Percentiles rank a stretch among this genome's conserved stretches.
These are phyloP conservation scores for Lablab purpureus DNA, from an alignment of 306 rosid genomes.

Conservation along the genomic window DNA sequence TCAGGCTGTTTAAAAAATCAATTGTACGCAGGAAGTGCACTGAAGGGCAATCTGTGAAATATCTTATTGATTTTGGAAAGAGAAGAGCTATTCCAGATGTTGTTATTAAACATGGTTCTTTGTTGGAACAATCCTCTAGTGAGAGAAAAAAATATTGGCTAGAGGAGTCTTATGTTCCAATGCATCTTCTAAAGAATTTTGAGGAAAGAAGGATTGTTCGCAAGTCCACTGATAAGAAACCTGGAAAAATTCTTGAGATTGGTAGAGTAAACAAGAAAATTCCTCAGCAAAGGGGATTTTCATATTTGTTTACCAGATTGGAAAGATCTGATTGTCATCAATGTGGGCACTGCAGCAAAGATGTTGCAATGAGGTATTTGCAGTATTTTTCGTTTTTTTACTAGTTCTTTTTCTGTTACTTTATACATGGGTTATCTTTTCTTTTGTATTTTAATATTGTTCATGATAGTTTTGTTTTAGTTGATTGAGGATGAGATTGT, in stretches of 20 bases:
- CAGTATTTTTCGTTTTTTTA: slow-evolving; percentile 28
- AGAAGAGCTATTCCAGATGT: slow-evolving; percentile 85
- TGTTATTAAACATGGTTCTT: slow-evolving; percentile 70
- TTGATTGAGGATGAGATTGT: slow-evolving; percentile 12
- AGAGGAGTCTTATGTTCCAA: slow-evolving; percentile 76
- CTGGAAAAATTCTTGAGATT: slow-evolving; percentile 55
- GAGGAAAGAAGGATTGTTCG: slow-evolving; percentile 91
- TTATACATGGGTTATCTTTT: not conserved
- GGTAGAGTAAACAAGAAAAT: slow-evolving; percentile 52
- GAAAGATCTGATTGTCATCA: slow-evolving; percentile 71
- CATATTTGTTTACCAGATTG: slow-evolving; percentile 83
- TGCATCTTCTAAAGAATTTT: slow-evolving; percentile 90
- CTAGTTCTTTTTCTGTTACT: slow-evolving; percentile 24
- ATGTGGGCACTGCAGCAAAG: slow-evolving; percentile 93
- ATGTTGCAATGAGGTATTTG: slow-evolving; percentile 76
- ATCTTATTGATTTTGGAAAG: slow-evolving; percentile 97
- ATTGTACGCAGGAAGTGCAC: slow-evolving; percentile 86
- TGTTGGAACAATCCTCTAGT: slow-evolving; percentile 70
- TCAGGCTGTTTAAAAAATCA: slow-evolving; percentile 88
- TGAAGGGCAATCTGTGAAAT: slow-evolving; percentile 69
- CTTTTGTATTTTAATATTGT: not conserved
- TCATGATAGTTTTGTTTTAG: slow-evolving; percentile 4
- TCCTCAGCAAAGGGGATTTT: slow-evolving; percentile 61
- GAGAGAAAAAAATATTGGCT: slow-evolving; percentile 95
- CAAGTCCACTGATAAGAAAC: slow-evolving; percentile 64